These are phyloP conservation scores for Fraxinus dipetala DNA, from an alignment of 305 asterid genomes.

Conservation along the genomic window DNA sequence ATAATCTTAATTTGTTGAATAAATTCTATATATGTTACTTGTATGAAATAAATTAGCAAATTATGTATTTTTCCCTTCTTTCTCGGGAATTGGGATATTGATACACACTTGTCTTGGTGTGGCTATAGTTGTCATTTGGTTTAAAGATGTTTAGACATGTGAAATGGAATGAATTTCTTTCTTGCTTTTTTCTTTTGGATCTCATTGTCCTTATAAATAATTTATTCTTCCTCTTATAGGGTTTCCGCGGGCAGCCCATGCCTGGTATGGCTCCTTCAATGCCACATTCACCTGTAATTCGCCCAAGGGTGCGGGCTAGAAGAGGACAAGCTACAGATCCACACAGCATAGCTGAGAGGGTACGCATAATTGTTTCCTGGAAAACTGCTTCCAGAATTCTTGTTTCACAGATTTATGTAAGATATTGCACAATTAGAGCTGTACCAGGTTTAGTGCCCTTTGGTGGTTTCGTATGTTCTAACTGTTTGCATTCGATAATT, in stretches of 20 bases:
- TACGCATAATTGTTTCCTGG: conserved; percentile 27
- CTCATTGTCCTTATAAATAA: not conserved
- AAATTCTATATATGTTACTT: not conserved
- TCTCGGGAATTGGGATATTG: not conserved
- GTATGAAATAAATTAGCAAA: not conserved
- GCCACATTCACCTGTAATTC: conserved; percentile 74
- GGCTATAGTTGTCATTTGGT: not conserved
- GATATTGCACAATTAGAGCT: not conserved
- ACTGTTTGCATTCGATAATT: not conserved
- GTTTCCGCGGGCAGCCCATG: conserved; percentile 80
- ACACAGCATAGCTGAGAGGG: conserved; percentile 97
- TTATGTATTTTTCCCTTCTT: not conserved
- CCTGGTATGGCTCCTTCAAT: conserved; percentile 46
- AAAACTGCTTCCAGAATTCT: not conserved
- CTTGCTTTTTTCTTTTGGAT: conserved; percentile 1
- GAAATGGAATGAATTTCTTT: not conserved
- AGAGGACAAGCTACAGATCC: conserved; percentile 98
- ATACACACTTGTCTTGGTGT: not conserved
- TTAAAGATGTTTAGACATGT: conserved; percentile 3
- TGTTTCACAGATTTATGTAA: not conserved
- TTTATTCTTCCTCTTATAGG: conserved; percentile 32
- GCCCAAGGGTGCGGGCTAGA: conserved; percentile 92
- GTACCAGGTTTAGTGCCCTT: not conserved
- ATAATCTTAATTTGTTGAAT: not conserved
- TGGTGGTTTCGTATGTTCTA: not conserved